Evolutionary conservation across 2,329 filamentous ascomycete species (phyloP).

Genomic region (Alternaria arbusti): DNA sequence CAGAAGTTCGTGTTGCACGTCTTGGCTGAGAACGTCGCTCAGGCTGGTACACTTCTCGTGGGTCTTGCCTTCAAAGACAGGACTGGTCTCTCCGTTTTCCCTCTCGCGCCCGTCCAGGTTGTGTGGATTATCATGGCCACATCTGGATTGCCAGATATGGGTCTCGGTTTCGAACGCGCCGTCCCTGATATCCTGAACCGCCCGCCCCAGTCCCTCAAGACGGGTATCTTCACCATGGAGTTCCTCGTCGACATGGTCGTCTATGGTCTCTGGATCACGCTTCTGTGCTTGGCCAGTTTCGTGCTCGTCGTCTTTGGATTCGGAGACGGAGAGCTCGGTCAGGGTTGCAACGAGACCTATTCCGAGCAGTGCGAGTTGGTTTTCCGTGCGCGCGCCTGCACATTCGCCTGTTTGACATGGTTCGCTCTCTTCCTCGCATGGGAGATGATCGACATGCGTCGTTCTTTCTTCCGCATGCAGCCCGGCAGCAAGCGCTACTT

Average conservation of each 20-base stretch:
- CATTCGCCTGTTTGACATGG: conserved; percentile 77
- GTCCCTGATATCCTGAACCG: conserved; percentile 79
- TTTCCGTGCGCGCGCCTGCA: conserved; percentile 68
- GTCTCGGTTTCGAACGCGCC: conserved; percentile 79
- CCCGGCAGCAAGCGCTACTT: conserved; percentile 59
- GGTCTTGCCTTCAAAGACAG: conserved; percentile 82
- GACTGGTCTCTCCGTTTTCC: conserved; percentile 78
- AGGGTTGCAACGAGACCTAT: conserved; percentile 45
- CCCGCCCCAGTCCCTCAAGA: conserved; percentile 67
- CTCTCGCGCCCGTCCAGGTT: conserved; percentile 83
- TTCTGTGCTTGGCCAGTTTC: conserved; percentile 43
- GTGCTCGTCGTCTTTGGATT: conserved; percentile 44
- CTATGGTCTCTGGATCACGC: conserved; percentile 46
- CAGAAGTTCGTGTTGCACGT: conserved; percentile 83
- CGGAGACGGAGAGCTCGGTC: conserved; percentile 42
- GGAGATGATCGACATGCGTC: conserved; percentile 77
- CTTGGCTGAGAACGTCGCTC: conserved; percentile 80
- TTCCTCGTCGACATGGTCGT: conserved; percentile 48
- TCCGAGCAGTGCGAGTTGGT: conserved; percentile 42
- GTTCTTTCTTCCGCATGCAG: conserved; percentile 78
- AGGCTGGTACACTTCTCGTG: conserved; percentile 80
- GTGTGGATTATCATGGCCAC: conserved; percentile 96
- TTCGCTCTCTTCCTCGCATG: conserved; percentile 78
- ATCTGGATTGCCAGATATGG: conserved; percentile 78
- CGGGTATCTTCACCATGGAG: conserved; percentile 48